Evolutionary conservation across 306 rosid genomes (phyloP).

Genomic region (Inga laurina): DNA sequence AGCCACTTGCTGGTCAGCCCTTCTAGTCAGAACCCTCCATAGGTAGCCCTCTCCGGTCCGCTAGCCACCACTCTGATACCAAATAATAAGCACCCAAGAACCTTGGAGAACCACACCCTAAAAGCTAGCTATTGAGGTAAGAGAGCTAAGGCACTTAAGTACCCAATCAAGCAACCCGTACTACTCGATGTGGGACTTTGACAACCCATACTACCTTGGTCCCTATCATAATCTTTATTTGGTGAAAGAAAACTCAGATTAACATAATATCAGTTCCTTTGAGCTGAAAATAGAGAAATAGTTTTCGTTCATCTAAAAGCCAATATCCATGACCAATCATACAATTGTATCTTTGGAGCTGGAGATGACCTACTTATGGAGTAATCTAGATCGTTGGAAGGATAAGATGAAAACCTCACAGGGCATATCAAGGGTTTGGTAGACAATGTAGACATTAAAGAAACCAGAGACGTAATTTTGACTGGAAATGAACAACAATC

Average conservation of each 20-base stretch:
- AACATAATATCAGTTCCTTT: not conserved
- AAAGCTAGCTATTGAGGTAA: too few relatives aligned
- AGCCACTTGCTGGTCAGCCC: too few relatives aligned
- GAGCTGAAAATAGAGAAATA: not conserved
- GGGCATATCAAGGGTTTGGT: not conserved
- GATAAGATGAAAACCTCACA: not conserved
- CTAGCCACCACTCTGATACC: too few relatives aligned
- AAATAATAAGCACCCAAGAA: too few relatives aligned
- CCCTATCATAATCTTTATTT: not conserved
- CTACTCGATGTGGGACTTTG: too few relatives aligned
- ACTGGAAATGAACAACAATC: not conserved
- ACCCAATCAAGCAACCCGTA: too few relatives aligned
- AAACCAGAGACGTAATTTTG: not conserved
- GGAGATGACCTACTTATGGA: too few relatives aligned
- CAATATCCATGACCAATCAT: not conserved
- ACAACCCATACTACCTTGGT: too few relatives aligned
- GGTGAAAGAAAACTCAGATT: not conserved
- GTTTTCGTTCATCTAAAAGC: not conserved
- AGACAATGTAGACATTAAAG: not conserved
- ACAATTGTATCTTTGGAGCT: not conserved
- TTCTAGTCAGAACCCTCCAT: too few relatives aligned
- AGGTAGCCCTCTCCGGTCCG: too few relatives aligned
- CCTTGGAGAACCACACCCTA: too few relatives aligned
- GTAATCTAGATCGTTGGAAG: not conserved
- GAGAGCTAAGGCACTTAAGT: too few relatives aligned